Percentiles rank a stretch among this genome's conserved stretches.
Conservation (phyloP, 306 rosid species). For the Vigna radiata region DNA sequence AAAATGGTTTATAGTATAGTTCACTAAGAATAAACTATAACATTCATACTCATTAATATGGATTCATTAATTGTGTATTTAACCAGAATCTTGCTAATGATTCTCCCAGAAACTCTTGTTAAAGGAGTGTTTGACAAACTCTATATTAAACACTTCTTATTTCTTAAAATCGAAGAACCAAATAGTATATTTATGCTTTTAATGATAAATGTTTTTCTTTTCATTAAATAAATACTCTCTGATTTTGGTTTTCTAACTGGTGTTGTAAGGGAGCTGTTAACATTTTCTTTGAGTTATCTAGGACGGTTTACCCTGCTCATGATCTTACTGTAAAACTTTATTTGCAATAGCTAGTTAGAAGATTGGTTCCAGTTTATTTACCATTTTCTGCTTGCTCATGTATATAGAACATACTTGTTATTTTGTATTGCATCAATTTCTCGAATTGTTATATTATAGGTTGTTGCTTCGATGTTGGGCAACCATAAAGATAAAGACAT, state of each 20-base stretch:
- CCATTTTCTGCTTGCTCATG: constrained; percentile 28
- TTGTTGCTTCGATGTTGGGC: constrained; percentile 68
- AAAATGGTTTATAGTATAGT: no score
- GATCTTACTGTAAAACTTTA: neutral
- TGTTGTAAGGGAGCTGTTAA: neutral
- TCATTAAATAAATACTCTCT: neutral
- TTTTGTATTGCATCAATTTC: constrained; percentile 4
- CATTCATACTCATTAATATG: neutral
- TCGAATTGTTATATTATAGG: constrained; percentile 57
- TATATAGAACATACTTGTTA: constrained; percentile 4
- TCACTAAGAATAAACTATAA: neutral
- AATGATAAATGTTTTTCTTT: neutral
- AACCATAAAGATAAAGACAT: constrained; percentile 65
- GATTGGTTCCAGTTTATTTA: constrained; percentile 17
- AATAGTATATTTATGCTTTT: neutral
- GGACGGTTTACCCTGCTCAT: constrained; percentile 31
- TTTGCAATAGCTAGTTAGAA: constrained; percentile 4
- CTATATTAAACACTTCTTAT: neutral
- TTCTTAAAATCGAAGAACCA: neutral
- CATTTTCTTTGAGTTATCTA: neutral
- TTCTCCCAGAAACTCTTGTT: neutral
- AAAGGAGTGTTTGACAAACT: neutral
- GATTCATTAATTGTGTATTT: neutral
- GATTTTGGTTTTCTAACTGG: neutral
- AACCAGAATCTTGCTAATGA: neutral